Percentiles rank a stretch among this genome's conserved stretches.
phyloP scores from a whole-genome alignment of 1,139 yeast genomes.

The Candida albicans region DNA sequence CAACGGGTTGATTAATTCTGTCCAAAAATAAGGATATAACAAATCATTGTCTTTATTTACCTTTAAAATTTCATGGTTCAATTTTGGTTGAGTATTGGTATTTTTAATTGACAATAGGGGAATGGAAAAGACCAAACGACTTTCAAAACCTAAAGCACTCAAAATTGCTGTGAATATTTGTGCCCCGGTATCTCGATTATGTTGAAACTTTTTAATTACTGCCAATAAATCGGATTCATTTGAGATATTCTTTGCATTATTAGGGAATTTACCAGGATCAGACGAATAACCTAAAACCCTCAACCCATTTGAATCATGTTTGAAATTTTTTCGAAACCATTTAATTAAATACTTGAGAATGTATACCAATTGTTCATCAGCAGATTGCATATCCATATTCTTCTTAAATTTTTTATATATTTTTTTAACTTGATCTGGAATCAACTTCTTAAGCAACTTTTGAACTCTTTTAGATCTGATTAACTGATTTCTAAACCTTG shows the following conservation, averaged over 20 bases:
- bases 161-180: slow-evolving; percentile 36
- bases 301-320: slow-evolving; percentile 34
- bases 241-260: slow-evolving; percentile 17
- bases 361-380: slow-evolving; percentile 29
- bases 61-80: slow-evolving; percentile 22
- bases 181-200: slow-evolving; percentile 41
- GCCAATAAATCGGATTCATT: slow-evolving; percentile 17
- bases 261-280: slow-evolving; percentile 23
- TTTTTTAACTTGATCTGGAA: slow-evolving; percentile 25
- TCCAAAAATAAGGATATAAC: slow-evolving; percentile 43
- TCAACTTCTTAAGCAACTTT: slow-evolving; percentile 24
- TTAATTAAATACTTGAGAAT: slow-evolving; percentile 36
- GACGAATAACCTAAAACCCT: slow-evolving; percentile 32
- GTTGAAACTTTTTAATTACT: slow-evolving; percentile 27
- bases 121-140: slow-evolving; percentile 35
- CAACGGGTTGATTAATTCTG: slow-evolving; percentile 38
- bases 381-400: slow-evolving; percentile 8
- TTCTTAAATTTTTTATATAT: slow-evolving; percentile 21
- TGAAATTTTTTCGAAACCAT: slow-evolving; percentile 40
- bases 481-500: slow-evolving; percentile 24
- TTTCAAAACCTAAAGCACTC: slow-evolving; percentile 33
- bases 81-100: slow-evolving; percentile 24
- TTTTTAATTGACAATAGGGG: slow-evolving; percentile 27
- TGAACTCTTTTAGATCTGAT: slow-evolving; percentile 22
- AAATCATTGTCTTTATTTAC: slow-evolving; percentile 36